Evolutionary conservation across 1,284 basidiomycete genomes (phyloP).

Genomic region (Cerrena zonata): DNA sequence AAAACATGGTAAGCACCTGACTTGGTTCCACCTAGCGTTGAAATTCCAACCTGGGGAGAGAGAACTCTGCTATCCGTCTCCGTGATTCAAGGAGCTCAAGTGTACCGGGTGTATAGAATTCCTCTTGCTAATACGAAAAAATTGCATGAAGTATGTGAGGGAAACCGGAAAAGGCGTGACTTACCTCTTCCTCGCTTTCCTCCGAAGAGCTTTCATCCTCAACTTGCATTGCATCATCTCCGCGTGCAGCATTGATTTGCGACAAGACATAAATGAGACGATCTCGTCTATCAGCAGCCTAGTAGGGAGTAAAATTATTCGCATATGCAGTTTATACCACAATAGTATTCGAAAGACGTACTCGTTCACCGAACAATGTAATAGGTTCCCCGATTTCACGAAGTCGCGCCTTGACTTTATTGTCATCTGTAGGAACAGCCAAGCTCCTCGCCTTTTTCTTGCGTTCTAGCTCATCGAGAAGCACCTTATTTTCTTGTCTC

Average conservation of each 20-base stretch:
- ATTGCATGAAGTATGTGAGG: not conserved
- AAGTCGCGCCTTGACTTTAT: constrained; percentile 81
- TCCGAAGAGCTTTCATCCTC: constrained; percentile 62
- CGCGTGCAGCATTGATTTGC: constrained; percentile 78
- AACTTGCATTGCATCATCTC: constrained; percentile 66
- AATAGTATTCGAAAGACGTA: constrained; percentile 39
- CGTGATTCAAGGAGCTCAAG: constrained; percentile 81
- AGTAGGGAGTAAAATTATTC: constrained; percentile 15
- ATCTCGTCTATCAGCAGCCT: constrained; percentile 86
- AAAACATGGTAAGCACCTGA: constrained; percentile 71
- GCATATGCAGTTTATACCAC: constrained; percentile 2
- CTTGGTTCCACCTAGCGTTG: constrained; percentile 39
- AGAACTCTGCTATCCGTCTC: constrained; percentile 83
- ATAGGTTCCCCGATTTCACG: constrained; percentile 94
- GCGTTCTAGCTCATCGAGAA: constrained; percentile 88
- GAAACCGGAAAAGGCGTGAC: constrained; percentile 15
- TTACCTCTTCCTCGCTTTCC: constrained; percentile 72
- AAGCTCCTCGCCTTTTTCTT: constrained; percentile 91
- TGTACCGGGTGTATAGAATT: constrained; percentile 93
- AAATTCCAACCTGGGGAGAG: constrained; percentile 82
- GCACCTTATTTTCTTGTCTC: constrained; percentile 70
- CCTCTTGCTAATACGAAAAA: constrained; percentile 59
- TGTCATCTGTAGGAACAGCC: constrained; percentile 96
- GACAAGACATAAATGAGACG: constrained; percentile 89
- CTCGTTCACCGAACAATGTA: constrained; percentile 93